Evolutionary conservation across 371 early-diverging fungal genomes (phyloP).

Genomic region (Mucor velutinosus): DNA sequence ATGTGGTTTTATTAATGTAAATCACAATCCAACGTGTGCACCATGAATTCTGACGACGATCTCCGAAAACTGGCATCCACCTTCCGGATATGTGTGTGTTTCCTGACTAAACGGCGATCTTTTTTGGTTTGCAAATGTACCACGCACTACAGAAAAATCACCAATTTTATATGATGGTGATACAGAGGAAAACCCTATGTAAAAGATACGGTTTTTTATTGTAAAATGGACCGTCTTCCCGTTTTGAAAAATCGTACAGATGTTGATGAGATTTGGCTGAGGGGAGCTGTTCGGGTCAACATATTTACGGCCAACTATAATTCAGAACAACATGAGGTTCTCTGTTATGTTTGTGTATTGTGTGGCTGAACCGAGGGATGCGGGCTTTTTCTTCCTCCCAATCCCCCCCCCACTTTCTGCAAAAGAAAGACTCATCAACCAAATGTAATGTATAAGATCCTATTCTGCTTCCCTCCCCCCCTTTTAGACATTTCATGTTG

Average conservation of each 20-base stretch:
- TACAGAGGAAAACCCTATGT: neutral
- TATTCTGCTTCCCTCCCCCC: neutral
- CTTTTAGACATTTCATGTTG: neutral
- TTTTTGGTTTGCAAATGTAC: neutral
- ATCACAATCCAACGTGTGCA: neutral
- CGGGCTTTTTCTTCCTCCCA: neutral
- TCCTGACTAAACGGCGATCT: neutral
- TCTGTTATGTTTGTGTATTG: neutral
- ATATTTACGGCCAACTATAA: neutral
- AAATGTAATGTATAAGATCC: neutral
- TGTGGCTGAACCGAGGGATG: slow-evolving; percentile 2
- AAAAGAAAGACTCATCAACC: neutral
- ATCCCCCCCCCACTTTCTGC: neutral
- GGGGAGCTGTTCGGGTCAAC: neutral
- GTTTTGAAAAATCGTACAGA: neutral
- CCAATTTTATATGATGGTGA: neutral
- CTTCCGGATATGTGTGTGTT: neutral
- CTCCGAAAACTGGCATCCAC: neutral
- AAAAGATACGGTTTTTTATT: neutral
- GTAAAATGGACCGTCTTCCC: neutral
- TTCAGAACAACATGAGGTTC: neutral
- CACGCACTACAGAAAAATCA: neutral
- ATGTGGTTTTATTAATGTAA: neutral
- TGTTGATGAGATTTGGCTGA: neutral
- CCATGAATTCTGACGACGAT: neutral